Evolutionary conservation across 306 rosid genomes (phyloP).

Genomic region (Glycine latifolia): DNA sequence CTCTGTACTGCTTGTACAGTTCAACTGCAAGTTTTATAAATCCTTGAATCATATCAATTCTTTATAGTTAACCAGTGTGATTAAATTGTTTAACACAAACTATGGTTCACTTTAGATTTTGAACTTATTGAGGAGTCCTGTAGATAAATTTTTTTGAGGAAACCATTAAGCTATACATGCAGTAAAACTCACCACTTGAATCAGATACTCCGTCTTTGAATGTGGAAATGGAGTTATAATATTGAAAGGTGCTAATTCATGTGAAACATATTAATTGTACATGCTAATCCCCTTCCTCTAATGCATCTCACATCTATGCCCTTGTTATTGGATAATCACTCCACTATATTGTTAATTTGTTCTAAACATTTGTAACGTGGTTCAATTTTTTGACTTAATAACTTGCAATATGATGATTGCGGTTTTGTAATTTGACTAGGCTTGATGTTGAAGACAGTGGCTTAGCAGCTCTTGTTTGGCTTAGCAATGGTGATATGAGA

Average conservation of each 20-base stretch:
- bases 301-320: constrained; percentile 14
- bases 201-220: constrained; percentile 10
- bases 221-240: not conserved
- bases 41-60: constrained; percentile 9
- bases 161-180: constrained; percentile 1
- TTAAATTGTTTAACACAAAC: constrained; percentile 17
- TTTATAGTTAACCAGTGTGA: constrained; percentile 26
- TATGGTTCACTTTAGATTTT: not conserved
- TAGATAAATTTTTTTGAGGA: not conserved
- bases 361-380: not conserved
- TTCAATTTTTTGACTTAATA: constrained; percentile 23
- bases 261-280: not conserved
- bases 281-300: constrained; percentile 6
- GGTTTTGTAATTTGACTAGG: constrained; percentile 55
- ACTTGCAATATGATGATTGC: constrained; percentile 41
- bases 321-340: constrained; percentile 18
- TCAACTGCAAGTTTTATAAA: constrained; percentile 26
- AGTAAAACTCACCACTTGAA: not conserved
- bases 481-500: constrained; percentile 96
- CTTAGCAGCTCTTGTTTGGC: constrained; percentile 80
- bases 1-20: constrained; percentile 38
- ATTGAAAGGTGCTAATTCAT: constrained; percentile 8
- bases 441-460: constrained; percentile 83
- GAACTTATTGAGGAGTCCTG: constrained; percentile 7
- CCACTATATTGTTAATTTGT: constrained; percentile 22